phyloP scores from a whole-genome alignment of 2,329 filamentous ascomycete genomes.

The Calonectria hongkongensis region DNA sequence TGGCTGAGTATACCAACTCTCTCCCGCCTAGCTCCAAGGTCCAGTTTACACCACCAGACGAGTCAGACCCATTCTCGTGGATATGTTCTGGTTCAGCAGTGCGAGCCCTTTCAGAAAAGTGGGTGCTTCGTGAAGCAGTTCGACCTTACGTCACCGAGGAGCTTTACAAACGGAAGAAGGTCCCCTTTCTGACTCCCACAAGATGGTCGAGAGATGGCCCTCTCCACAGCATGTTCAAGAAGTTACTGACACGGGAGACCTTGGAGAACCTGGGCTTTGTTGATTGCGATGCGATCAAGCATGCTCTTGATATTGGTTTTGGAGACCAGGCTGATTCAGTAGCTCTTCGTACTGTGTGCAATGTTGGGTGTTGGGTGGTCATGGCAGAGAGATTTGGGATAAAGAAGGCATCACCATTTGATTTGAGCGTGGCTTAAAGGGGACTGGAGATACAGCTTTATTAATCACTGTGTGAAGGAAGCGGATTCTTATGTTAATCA shows the following conservation, averaged over 20 bases:
- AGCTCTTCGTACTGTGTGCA: not conserved
- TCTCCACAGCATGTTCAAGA: not conserved
- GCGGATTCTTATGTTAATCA: no score
- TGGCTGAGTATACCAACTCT: conserved; percentile 13
- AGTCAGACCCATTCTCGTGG: not conserved
- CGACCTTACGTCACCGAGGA: conserved; percentile 21
- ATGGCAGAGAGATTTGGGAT: conserved; percentile 2
- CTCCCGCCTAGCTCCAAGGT: conserved; percentile 21
- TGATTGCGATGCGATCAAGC: not conserved
- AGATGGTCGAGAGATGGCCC: not conserved
- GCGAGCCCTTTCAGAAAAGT: conserved; percentile 11
- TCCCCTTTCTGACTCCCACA: not conserved
- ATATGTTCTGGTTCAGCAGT: not conserved
- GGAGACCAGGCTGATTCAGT: not conserved
- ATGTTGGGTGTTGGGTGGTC: not conserved
- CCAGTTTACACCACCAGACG: not conserved
- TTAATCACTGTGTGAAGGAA: not conserved
- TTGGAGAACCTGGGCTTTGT: conserved; percentile 12
- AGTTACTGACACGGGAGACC: not conserved
- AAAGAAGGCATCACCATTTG: not conserved
- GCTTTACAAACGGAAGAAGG: conserved; percentile 25
- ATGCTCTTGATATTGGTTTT: not conserved
- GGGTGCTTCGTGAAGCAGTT: conserved; percentile 21
- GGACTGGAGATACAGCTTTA: not conserved
- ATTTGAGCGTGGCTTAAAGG: not conserved